Percentiles rank a stretch among this genome's conserved stretches.
Conservation (phyloP, 805 yeast species). For the Ogataea corticis region DNA sequence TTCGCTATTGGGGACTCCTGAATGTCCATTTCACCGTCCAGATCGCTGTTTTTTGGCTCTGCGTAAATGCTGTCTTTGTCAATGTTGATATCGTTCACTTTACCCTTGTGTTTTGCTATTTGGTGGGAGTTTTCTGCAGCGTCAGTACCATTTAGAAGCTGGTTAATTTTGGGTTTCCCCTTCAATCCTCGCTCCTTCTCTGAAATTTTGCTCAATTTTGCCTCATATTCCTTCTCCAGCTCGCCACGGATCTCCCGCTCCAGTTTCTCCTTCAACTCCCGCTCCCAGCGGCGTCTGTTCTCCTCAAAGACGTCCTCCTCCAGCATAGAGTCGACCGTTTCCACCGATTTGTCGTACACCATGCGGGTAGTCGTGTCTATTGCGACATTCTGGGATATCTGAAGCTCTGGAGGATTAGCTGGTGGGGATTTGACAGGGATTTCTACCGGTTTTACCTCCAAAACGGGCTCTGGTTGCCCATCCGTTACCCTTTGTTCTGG, state of each 20-base stretch:
- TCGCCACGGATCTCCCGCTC: slow-evolving; percentile 14
- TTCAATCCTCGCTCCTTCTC: slow-evolving; percentile 11
- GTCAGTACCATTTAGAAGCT: background rate
- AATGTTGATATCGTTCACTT: slow-evolving; percentile 27
- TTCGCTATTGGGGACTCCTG: slow-evolving; percentile 7
- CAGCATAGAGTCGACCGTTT: slow-evolving; percentile 14
- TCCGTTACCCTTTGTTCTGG: background rate
- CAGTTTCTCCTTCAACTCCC: slow-evolving; percentile 13
- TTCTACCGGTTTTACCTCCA: too few species aligned
- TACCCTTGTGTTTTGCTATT: background rate
- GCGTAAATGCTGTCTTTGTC: slow-evolving; percentile 31
- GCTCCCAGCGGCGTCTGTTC: slow-evolving; percentile 9
- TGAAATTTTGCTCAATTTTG: slow-evolving; percentile 4
- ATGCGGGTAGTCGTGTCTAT: background rate
- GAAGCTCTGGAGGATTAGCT: too few species aligned
- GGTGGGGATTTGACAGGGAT: too few species aligned
- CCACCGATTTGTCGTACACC: slow-evolving; percentile 23
- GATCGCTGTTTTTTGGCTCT: slow-evolving; percentile 3
- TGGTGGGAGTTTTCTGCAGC: background rate
- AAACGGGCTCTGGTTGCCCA: too few species aligned
- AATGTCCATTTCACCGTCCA: background rate
- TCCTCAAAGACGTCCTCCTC: slow-evolving; percentile 11
- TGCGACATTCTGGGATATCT: background rate
- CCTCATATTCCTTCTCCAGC: slow-evolving; percentile 15
- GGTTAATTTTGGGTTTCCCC: slow-evolving; percentile 1